Evolutionary conservation across 257 asterid genomes (phyloP).

Genomic region (Catharanthus roseus): DNA sequence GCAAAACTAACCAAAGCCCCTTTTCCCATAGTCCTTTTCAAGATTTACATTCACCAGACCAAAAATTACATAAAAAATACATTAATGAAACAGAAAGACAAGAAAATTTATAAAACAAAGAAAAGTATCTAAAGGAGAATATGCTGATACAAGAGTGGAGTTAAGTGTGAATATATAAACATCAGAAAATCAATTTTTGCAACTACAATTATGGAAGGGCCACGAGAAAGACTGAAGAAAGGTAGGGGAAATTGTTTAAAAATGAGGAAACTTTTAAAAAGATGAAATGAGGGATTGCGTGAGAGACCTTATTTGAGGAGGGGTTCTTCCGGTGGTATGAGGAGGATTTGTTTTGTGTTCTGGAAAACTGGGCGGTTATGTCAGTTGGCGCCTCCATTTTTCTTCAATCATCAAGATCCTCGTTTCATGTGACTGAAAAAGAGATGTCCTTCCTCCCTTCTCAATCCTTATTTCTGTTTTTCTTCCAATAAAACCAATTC

Average conservation of each 20-base stretch:
- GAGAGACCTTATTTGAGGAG: no score
- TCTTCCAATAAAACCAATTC: not conserved
- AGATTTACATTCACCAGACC: not conserved
- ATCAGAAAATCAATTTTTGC: no score
- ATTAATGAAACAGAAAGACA: not conserved
- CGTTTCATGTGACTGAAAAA: not conserved
- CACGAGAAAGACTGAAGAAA: not conserved
- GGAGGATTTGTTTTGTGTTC: not conserved
- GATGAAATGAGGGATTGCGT: not conserved
- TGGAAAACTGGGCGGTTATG: not conserved
- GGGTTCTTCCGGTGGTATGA: no score
- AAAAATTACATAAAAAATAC: no score
- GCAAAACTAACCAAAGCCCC: conserved; percentile 13
- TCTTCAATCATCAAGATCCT: not conserved
- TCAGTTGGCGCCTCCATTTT: conserved; percentile 1
- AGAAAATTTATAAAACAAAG: not conserved
- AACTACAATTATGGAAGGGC: not conserved
- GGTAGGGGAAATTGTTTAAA: not conserved
- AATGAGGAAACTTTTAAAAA: not conserved
- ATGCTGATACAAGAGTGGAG: not conserved
- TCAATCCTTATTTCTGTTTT: no score
- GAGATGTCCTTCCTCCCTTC: not conserved
- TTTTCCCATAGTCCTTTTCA: conserved; percentile 20
- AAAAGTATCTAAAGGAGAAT: conserved; percentile 9
- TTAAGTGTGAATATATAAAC: no score